Conservation (phyloP, 345 rosid species). For the Luvunga scandens region DNA sequence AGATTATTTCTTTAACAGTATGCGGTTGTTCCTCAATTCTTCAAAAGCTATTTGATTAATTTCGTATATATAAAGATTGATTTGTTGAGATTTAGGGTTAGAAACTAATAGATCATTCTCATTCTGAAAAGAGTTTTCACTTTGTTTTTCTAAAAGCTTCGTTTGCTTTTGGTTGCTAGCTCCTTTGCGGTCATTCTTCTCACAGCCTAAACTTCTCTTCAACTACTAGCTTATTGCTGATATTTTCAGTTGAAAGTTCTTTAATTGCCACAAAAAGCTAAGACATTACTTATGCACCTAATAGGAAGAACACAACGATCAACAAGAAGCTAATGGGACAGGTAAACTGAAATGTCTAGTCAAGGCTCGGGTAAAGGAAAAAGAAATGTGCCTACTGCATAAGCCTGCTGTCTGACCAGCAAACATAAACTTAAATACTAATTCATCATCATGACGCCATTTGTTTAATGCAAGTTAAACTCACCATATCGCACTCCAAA, state of each 20-base stretch:
- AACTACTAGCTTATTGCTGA: background rate
- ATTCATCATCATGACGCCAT: background rate
- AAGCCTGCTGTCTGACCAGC: constrained; percentile 10
- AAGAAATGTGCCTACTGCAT: background rate
- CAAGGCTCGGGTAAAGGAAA: no score
- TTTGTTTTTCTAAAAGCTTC: background rate
- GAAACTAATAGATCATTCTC: no score
- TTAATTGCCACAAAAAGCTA: background rate
- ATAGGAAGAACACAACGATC: no score
- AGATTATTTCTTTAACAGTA: no score
- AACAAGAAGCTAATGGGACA: no score
- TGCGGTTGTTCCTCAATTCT: no score
- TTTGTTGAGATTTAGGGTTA: no score
- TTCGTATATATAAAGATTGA: no score
- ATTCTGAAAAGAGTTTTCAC: background rate
- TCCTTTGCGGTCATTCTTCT: background rate
- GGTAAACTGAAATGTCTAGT: no score
- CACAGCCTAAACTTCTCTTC: background rate
- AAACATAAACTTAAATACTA: background rate
- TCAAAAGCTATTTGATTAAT: no score
- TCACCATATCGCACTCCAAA: background rate
- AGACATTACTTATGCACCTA: background rate
- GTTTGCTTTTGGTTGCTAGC: background rate
- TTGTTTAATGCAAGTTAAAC: background rate
- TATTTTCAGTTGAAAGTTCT: background rate